Percentiles rank a stretch among this genome's conserved stretches.
Conservation (phyloP, 2,329 filamentous ascomycete species). For the Ophiocordyceps camponoti-floridani region DNA sequence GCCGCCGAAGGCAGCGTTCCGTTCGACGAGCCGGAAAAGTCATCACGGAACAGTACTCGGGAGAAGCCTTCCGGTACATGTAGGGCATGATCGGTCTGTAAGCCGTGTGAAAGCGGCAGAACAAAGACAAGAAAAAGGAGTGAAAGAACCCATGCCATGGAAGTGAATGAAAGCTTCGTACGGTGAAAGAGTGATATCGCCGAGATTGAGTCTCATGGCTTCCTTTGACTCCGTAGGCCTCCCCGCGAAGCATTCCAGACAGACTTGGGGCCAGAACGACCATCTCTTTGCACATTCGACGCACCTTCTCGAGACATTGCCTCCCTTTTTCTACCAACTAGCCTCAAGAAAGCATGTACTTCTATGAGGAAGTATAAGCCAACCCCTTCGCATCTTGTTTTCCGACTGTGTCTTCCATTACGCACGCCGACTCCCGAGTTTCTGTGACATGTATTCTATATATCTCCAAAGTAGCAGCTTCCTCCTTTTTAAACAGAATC, state of each 20-base stretch:
- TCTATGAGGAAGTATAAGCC: not conserved
- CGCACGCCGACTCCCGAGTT: too few relatives aligned
- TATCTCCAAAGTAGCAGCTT: too few relatives aligned
- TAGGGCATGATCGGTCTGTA: not conserved
- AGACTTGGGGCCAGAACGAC: not conserved
- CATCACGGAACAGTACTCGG: constrained; percentile 10
- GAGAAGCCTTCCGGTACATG: constrained; percentile 5
- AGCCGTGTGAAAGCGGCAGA: not conserved
- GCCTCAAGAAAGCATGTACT: not conserved
- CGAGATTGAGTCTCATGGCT: too few relatives aligned
- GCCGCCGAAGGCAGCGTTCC: constrained; percentile 13
- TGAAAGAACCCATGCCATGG: too few relatives aligned
- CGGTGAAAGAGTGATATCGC: too few relatives aligned
- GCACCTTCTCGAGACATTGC: not conserved
- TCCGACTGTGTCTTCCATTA: too few relatives aligned
- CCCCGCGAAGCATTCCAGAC: not conserved
- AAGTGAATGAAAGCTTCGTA: too few relatives aligned
- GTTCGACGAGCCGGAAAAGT: constrained; percentile 6
- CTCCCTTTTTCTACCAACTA: not conserved
- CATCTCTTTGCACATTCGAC: not conserved
- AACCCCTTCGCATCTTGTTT: too few relatives aligned
- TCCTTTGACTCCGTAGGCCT: not conserved
- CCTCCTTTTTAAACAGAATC: too few relatives aligned
- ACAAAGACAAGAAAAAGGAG: too few relatives aligned
- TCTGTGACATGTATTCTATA: too few relatives aligned